Evolutionary conservation across 2,329 filamentous ascomycete species (phyloP), one percentile per base, ranked within the genome.

Genomic region (Phoma sp.): DNA sequence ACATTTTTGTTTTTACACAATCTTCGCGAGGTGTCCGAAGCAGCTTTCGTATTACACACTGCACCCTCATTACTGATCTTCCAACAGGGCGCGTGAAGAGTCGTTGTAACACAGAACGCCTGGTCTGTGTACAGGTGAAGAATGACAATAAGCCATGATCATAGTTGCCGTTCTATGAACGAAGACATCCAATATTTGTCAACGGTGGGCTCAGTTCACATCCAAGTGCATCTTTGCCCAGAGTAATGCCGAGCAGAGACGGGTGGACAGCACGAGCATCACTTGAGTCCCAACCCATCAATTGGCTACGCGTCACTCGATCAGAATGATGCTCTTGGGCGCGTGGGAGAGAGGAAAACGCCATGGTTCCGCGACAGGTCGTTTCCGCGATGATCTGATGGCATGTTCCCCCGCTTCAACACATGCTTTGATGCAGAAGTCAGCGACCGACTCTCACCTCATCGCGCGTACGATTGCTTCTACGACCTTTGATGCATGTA

Each of bases 301-400:
- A 58, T 48, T 55, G 43, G 29, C 52, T 47, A 53, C 61, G 60
- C 59, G 60, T 66, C 60, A 60, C 60, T 55, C 57, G 45, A 7
- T 33, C 50, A 59, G 50, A 54, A 65, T 38, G 47, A 57, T 51
- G 59, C 56, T 63, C 57, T 54, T 59, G 62, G 61, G 9, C 13
- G 7, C 58, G 62, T 45, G 59, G 48, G 55, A 56, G 65, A 62
- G 61, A 61, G 64, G 58, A 61, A 55, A 64, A 56, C 68, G 71
- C 71, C 72, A 74, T 66, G 58, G 70, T 74, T 49, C 43, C 65
- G 72, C 70, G 66, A 64, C 65, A 69, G 68, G 44, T 51, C 39
- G 42, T 62, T 68, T 54, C 62, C 52, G 57, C 70, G 65, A 68
- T 65, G 64, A 67, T 61, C 67, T 56, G 51, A 64, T 54, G 52